Conservation (phyloP, 2,329 filamentous ascomycete species). For the Exophiala alcalophila region DNA sequence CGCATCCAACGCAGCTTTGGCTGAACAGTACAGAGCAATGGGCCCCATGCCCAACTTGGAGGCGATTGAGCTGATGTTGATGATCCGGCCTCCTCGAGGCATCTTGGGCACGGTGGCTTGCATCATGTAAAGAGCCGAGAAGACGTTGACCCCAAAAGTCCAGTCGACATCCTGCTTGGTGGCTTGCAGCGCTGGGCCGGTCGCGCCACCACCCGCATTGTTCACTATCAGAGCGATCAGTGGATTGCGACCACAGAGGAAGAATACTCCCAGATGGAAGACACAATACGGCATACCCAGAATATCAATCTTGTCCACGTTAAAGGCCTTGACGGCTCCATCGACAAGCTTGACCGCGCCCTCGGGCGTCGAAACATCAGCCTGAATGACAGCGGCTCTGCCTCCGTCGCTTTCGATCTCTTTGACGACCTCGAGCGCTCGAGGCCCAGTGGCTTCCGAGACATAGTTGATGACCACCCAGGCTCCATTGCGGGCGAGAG, state of each 20-base stretch:
- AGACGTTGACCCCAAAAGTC: slow-evolving; percentile 57
- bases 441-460: slow-evolving; percentile 30
- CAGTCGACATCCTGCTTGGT: slow-evolving; percentile 46
- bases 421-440: slow-evolving; percentile 30
- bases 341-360: slow-evolving; percentile 14
- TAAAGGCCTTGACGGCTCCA: slow-evolving; percentile 16
- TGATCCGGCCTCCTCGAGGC: slow-evolving; percentile 44
- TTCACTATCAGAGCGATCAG: too few relatives aligned
- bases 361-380: slow-evolving; percentile 14
- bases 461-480: slow-evolving; percentile 33
- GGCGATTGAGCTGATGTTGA: slow-evolving; percentile 39
- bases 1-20: slow-evolving; percentile 60
- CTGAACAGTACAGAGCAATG: slow-evolving; percentile 48
- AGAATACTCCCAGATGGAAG: too few relatives aligned
- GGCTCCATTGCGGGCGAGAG: slow-evolving; percentile 33
- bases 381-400: slow-evolving; percentile 13
- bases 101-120: slow-evolving; percentile 16
- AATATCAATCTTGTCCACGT: slow-evolving; percentile 21
- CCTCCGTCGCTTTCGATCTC: slow-evolving; percentile 31
- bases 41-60: slow-evolving; percentile 19
- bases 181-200: slow-evolving; percentile 25
- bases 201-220: slow-evolving; percentile 30
- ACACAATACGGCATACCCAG: slow-evolving; percentile 30
- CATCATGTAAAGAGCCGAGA: slow-evolving; percentile 37
- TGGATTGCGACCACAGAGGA: too few relatives aligned